Evolutionary conservation across 1,284 basidiomycete genomes (phyloP), one percentile per base, ranked within the genome.

Genomic region (Xanthoconium separans): DNA sequence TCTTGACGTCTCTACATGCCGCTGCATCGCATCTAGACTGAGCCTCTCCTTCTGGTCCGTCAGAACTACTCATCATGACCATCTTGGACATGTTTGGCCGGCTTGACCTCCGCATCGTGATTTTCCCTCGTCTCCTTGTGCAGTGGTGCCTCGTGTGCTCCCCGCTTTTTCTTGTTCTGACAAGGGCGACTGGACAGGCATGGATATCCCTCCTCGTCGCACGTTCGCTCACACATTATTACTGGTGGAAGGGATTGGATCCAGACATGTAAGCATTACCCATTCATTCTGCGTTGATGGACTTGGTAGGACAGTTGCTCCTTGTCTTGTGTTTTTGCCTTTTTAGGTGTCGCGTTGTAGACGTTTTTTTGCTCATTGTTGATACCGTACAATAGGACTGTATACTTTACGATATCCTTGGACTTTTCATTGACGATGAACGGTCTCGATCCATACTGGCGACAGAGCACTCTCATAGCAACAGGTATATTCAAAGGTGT

Each of bases 211-310:
- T 18, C 1, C 78, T 98, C 7, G 41, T 91, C 24, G 91, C 91
- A 0, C 84, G 82, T 49, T 64, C 71, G 11, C 76, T 96, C 33
- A 95, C 94, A 0, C 74, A 85, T 43, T 83, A 86, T 65, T 80
- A 98, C 39, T 98, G 95, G 95, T 82, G 81, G 22, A 82, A 78
- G 54, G 79, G 86, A 37, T 80, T 89, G 45, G 96, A 98, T 69
- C 96, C 96, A 12, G 95, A 97, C 70, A 89, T 91, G 72, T 97
- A 98, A 70, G 93, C 93, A 2, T 75, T 98, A 18, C 96, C 96
- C 3, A 84, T 96, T 37, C 92, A 97, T 60, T 93, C 91, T 2
- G 90, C 93, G 0, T 69, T 93, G 36, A 87, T 98, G 73, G 96
- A 99, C 70, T 84, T 98, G 45, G 72, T 93, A n/a, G 94, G 93